Conservation (phyloP, 2,329 filamentous ascomycete genomes). For the Boeremia exigua region DNA sequence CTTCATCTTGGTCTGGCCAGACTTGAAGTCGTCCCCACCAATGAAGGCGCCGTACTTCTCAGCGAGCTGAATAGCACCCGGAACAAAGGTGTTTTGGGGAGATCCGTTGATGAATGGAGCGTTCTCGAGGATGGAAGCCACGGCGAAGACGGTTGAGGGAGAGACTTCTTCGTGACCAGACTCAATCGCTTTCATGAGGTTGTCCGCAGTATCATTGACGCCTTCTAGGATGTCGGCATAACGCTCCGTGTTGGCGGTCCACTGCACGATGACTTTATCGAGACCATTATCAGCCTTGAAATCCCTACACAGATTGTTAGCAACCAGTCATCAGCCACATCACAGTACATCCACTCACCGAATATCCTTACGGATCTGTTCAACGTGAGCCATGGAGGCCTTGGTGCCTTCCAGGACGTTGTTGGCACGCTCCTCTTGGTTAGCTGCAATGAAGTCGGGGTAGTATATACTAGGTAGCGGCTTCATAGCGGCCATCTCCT, state of each 20-base stretch:
- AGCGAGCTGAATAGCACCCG: slow-evolving; percentile 86
- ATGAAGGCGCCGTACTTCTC: slow-evolving; percentile 89
- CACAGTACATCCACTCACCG: slow-evolving; percentile 58
- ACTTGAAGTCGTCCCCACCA: slow-evolving; percentile 99
- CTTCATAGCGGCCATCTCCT: slow-evolving; percentile 89
- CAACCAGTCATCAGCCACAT: background rate
- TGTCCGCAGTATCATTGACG: slow-evolving; percentile 96
- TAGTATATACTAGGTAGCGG: slow-evolving; percentile 97
- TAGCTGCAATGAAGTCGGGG: slow-evolving; percentile 98
- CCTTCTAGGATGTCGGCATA: slow-evolving; percentile 87
- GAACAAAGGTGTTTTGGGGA: slow-evolving; percentile 98
- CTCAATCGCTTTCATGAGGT: slow-evolving; percentile 87
- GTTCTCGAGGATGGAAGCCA: slow-evolving; percentile 89
- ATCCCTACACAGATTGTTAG: slow-evolving; percentile 55
- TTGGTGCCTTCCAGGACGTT: slow-evolving; percentile 85
- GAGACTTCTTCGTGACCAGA: slow-evolving; percentile 87
- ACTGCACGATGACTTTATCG: slow-evolving; percentile 96
- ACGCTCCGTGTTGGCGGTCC: slow-evolving; percentile 99
- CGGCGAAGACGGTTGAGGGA: slow-evolving; percentile 93
- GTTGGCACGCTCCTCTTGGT: slow-evolving; percentile 95
- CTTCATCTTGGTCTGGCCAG: slow-evolving; percentile 99
- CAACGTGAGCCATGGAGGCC: slow-evolving; percentile 85
- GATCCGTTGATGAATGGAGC: slow-evolving; percentile 98
- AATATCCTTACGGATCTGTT: slow-evolving; percentile 92
- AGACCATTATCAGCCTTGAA: slow-evolving; percentile 87